Evolutionary conservation across 2,329 filamentous ascomycete genomes (phyloP).

Genomic region (Colletotrichum agaves): DNA sequence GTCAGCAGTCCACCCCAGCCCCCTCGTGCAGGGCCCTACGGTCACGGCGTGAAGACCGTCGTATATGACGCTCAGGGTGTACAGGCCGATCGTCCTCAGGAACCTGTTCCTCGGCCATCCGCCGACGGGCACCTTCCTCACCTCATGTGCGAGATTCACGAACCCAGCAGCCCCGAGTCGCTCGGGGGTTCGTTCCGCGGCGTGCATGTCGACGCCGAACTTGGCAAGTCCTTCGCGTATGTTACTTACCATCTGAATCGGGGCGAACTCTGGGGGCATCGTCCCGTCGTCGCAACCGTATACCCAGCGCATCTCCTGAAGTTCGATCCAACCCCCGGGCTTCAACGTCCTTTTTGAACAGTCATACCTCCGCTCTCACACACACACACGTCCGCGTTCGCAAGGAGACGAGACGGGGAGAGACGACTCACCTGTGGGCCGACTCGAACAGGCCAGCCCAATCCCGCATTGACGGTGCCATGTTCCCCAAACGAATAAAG

Average conservation of each 20-base stretch:
- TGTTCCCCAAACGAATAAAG: conserved; percentile 69
- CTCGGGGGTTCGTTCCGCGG: conserved; percentile 50
- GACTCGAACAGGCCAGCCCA: conserved; percentile 65
- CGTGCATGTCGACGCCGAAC: conserved; percentile 54
- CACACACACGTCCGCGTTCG: too few relatives aligned
- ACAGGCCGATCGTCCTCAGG: conserved; percentile 56
- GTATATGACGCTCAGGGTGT: conserved; percentile 52
- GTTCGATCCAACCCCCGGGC: conserved; percentile 66
- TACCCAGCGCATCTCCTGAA: conserved; percentile 57
- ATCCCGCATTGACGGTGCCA: conserved; percentile 54
- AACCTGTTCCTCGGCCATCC: conserved; percentile 60
- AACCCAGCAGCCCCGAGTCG: conserved; percentile 62
- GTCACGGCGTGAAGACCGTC: conserved; percentile 57
- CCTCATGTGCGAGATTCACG: conserved; percentile 61
- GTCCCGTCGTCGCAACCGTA: conserved; percentile 59
- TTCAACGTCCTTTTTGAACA: too few relatives aligned
- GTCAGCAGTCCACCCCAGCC: conserved; percentile 52
- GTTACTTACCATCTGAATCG: conserved; percentile 11
- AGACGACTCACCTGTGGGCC: conserved; percentile 61
- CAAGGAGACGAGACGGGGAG: conserved; percentile 59
- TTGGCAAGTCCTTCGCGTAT: conserved; percentile 42
- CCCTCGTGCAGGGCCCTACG: conserved; percentile 53
- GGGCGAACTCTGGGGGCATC: conserved; percentile 50
- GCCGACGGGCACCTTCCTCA: conserved; percentile 65
- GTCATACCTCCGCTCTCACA: too few relatives aligned